Evolutionary conservation across 805 yeast species (phyloP).

Genomic region (Metschnikowia proteae): DNA sequence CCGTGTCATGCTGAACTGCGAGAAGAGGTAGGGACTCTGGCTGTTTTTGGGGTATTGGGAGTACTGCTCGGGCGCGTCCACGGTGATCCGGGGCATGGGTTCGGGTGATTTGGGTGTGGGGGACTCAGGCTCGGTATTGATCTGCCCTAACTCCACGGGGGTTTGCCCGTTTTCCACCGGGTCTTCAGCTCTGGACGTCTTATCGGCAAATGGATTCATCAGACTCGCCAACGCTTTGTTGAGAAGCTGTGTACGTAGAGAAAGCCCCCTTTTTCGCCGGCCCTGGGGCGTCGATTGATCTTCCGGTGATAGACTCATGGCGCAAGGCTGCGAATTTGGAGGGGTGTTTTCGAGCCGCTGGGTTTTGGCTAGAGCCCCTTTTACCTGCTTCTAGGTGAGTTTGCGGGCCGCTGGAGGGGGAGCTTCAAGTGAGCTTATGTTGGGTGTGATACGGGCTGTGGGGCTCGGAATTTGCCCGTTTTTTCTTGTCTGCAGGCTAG

Average conservation of each 20-base stretch:
- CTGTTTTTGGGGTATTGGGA: background rate
- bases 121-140: constrained; percentile 6
- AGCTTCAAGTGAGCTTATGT: background rate
- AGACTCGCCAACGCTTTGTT: constrained; percentile 34
- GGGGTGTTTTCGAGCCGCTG: background rate
- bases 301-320: constrained; percentile 2
- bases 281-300: constrained; percentile 17
- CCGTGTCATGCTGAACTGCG: constrained; percentile 8
- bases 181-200: constrained; percentile 7
- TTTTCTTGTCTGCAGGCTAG: background rate
- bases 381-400: background rate
- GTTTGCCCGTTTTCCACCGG: constrained; percentile 9
- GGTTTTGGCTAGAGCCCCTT: background rate
- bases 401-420: background rate
- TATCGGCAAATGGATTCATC: constrained; percentile 22
- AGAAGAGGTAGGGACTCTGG: constrained; percentile 4
- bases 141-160: constrained; percentile 7
- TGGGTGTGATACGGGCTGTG: background rate
- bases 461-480: background rate
- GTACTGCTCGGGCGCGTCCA: constrained; percentile 6
- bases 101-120: background rate
- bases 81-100: constrained; percentile 5
- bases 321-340: background rate
- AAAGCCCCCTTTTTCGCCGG: constrained; percentile 58
- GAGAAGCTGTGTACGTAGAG: constrained; percentile 63